Evolutionary conservation across 768 basidiomycete genomes (phyloP).

Genomic region (Boletus tylopilopsis): DNA sequence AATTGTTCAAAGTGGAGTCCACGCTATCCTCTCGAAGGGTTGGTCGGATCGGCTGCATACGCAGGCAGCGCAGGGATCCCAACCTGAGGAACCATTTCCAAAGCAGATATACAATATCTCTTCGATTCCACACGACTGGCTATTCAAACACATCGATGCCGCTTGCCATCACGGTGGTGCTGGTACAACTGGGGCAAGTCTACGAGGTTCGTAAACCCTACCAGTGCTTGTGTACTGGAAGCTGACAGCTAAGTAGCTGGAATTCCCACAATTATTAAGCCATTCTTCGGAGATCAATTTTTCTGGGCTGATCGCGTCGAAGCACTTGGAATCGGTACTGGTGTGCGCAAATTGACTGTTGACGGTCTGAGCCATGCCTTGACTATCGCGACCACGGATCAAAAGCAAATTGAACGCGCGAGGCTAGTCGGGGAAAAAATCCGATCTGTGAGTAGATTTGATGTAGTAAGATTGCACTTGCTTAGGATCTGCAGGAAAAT

Average conservation of each 20-base stretch:
- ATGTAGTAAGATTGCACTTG: background rate
- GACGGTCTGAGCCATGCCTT: conserved; percentile 77
- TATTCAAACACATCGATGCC: conserved; percentile 92
- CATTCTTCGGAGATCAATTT: conserved; percentile 97
- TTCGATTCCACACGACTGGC: conserved; percentile 93
- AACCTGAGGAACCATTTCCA: conserved; percentile 68
- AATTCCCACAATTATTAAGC: conserved; percentile 92
- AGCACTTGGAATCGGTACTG: conserved; percentile 86
- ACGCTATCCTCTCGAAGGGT: conserved; percentile 93
- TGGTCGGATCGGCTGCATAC: conserved; percentile 90
- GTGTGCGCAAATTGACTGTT: conserved; percentile 84
- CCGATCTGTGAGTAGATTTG: conserved; percentile 51
- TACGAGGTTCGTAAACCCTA: conserved; percentile 61
- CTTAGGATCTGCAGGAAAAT: conserved; percentile 63
- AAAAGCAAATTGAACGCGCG: conserved; percentile 85
- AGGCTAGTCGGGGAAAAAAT: conserved; percentile 84
- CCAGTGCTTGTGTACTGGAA: background rate
- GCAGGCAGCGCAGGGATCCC: conserved; percentile 56
- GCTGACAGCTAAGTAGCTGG: conserved; percentile 51
- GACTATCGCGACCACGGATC: conserved; percentile 75
- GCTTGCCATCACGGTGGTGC: conserved; percentile 98
- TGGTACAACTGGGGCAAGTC: conserved; percentile 92
- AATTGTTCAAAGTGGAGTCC: conserved; percentile 79
- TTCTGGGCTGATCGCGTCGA: conserved; percentile 99
- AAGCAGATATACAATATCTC: conserved; percentile 79